Conservation (phyloP, 2,329 filamentous ascomycete genomes). For the Venturia asperata region DNA sequence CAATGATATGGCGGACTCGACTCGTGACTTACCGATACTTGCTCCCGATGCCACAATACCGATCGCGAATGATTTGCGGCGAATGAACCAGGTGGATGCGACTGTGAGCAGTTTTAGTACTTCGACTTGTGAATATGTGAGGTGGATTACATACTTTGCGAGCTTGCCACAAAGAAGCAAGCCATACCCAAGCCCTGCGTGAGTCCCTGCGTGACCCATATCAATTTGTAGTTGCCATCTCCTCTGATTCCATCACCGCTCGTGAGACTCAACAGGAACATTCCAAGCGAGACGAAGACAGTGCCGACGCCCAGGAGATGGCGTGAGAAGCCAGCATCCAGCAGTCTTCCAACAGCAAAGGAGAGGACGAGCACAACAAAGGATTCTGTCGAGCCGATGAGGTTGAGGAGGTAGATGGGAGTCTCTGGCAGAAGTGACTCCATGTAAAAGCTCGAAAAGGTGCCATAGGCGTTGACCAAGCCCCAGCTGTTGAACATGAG, state of each 20-base stretch:
- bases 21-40: slow-evolving; percentile 33
- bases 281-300: slow-evolving; percentile 37
- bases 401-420: slow-evolving; percentile 39
- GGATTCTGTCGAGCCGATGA: slow-evolving; percentile 43
- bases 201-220: slow-evolving; percentile 43
- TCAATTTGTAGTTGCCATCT: slow-evolving; percentile 36
- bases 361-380: slow-evolving; percentile 42
- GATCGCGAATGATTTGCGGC: slow-evolving; percentile 41
- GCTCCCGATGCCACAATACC: slow-evolving; percentile 46
- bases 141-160: slow-evolving; percentile 37
- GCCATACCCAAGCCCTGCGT: slow-evolving; percentile 44
- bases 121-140: slow-evolving; percentile 12
- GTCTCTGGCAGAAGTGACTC: slow-evolving; percentile 36
- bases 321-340: slow-evolving; percentile 41
- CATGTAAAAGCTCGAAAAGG: slow-evolving; percentile 44
- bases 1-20: neutral
- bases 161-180: slow-evolving; percentile 47
- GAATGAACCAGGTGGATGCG: slow-evolving; percentile 44
- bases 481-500: slow-evolving; percentile 47
- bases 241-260: slow-evolving; percentile 33
- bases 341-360: slow-evolving; percentile 40
- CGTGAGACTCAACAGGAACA: slow-evolving; percentile 29
- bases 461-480: slow-evolving; percentile 44
- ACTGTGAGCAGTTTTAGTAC: slow-evolving; percentile 30
- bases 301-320: slow-evolving; percentile 37